These are phyloP conservation scores for Calonectria henricotiae DNA, from an alignment of 2,329 filamentous ascomycete species.

Conservation along the genomic window DNA sequence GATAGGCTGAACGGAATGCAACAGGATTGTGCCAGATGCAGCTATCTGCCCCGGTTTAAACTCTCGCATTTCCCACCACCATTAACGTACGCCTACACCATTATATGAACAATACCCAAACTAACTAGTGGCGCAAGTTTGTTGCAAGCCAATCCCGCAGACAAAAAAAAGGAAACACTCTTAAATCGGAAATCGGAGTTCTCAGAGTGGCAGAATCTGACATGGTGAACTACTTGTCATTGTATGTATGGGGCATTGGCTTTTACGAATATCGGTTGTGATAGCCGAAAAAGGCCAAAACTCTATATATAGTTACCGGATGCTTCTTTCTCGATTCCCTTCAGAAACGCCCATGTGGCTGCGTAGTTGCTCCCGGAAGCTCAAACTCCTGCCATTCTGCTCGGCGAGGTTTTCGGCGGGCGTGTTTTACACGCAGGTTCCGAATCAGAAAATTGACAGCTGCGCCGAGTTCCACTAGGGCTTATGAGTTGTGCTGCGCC, in stretches of 20 bases:
- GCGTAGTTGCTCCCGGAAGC: neutral
- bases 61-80: neutral
- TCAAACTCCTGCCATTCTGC: neutral
- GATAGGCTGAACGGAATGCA: neutral
- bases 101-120: neutral
- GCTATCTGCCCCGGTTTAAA: neutral
- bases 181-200: neutral
- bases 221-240: neutral
- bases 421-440: neutral
- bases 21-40: neutral
- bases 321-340: neutral
- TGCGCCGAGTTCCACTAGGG: neutral
- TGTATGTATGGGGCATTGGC: neutral
- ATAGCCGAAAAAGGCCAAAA: neutral
- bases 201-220: neutral
- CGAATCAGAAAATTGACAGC: neutral
- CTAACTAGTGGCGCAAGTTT: neutral
- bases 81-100: neutral
- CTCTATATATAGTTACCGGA: neutral
- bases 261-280: neutral
- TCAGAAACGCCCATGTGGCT: neutral
- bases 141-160: neutral
- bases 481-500: neutral
- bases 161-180: too few relatives aligned
- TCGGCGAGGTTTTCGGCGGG: neutral